Base-by-base conservation (phyloP, 2,329 filamentous ascomycete species). In the Colletotrichum cuscutae region DNA sequence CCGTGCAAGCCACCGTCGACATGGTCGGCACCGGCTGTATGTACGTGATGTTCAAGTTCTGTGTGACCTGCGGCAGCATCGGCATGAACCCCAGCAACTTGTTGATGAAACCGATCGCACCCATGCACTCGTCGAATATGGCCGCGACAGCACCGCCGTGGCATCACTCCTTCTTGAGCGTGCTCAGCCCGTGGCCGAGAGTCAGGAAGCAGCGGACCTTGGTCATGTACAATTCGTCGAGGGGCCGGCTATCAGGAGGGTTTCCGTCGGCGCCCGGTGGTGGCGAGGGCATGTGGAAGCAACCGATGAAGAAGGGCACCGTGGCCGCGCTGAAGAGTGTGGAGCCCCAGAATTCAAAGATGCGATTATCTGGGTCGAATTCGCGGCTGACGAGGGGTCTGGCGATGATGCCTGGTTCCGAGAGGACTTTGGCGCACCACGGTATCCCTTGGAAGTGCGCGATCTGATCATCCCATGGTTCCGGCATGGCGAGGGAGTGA, bases 241-340 rank as follows among this genome's bases (percentile, higher is more conserved):
- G 32, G 1, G 49, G 22, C 9, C 42, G 42, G 42, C 11, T n/a
- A 7, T 49, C 42, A 4, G 42, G 42, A n/a, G 19, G 8, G 9
- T 11, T 4, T 49, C 42, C 19, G 8, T n/a, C 19, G 42, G 42
- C 19, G 42, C 19, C 42, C 53, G 53, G 26, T 22, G 32, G 24
- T 1, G 32, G 2, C 9, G 30, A 19, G 6, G 54, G 54, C 26
- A 59, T 7, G 26, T 66, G 35, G 24, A 59, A 66, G 26, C 54
- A 66, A n/a, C 64, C 54, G 53, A 66, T 32, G 54, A 66, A 59
- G 26, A 32, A 66, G 3, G 64, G 64, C 7, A 66, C 35, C 3
- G 64, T 66, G 37, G 54, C 54, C 26, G 19, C 19, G 26, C 54
- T 66, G 26, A 46, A 26, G 12, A 66, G 37, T 11, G 35, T 66